Evolutionary conservation across 2,329 filamentous ascomycete species (phyloP).

Genomic region (Xylariaceae sp.): DNA sequence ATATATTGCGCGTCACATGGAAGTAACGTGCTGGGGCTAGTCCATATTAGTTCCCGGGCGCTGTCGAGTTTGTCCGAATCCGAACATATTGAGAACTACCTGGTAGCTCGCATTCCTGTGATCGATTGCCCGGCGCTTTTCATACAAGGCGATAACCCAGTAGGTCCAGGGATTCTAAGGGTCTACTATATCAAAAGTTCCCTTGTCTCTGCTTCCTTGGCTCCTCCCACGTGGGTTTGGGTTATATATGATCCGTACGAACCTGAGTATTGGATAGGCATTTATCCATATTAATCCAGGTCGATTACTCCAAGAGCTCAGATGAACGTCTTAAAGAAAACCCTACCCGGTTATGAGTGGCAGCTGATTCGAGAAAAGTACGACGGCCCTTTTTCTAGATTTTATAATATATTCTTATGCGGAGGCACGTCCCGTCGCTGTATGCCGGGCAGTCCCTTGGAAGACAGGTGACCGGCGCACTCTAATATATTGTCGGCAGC

Average conservation of each 20-base stretch:
- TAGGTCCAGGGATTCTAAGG: too few species aligned
- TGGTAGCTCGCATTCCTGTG: not conserved
- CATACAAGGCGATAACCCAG: not conserved
- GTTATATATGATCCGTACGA: not conserved
- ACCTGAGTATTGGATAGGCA: too few species aligned
- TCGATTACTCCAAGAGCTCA: not conserved
- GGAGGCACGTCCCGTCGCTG: not conserved
- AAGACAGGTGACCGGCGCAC: not conserved
- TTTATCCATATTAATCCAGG: not conserved
- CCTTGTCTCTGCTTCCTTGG: not conserved
- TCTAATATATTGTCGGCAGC: not conserved
- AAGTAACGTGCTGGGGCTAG: too few species aligned
- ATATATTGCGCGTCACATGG: too few species aligned
- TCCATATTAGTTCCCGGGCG: too few species aligned
- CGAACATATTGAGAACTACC: too few species aligned
- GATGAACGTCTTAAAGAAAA: too few species aligned
- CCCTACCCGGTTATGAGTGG: not conserved
- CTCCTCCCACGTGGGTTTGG: not conserved
- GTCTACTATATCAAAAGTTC: not conserved
- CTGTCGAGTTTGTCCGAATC: too few species aligned
- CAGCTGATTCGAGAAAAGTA: not conserved
- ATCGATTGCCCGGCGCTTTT: not conserved
- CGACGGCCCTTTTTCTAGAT: not conserved
- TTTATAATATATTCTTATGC: not conserved
- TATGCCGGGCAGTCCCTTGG: not conserved